phyloP scores from a whole-genome alignment of 1,139 yeast species.

The Hanseniaspora sp. region DNA sequence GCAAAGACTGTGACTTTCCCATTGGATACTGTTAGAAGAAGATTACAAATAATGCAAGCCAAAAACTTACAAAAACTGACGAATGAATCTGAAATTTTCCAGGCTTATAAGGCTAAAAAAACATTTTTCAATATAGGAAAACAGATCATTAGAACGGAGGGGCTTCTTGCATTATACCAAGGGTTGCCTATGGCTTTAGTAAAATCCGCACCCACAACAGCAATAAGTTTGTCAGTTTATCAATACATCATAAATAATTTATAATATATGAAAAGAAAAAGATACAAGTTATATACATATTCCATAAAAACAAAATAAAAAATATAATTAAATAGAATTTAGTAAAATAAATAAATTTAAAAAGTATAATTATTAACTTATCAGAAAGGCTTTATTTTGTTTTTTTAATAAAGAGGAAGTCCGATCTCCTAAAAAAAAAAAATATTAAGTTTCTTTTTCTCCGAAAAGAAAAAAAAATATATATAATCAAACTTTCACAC shows the following conservation, averaged over 20 bases:
- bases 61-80: slow-evolving; percentile 23
- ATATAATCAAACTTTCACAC: no score
- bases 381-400: no score
- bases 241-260: slow-evolving; percentile 34
- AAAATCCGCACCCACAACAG: slow-evolving; percentile 76
- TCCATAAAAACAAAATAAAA: neutral
- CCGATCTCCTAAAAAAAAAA: no score
- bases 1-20: slow-evolving; percentile 76
- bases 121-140: slow-evolving; percentile 28
- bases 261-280: neutral
- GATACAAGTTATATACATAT: neutral
- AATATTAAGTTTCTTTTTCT: no score
- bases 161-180: slow-evolving; percentile 55
- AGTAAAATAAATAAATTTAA: no score
- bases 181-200: slow-evolving; percentile 60
- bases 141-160: slow-evolving; percentile 44
- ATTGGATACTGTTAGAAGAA: slow-evolving; percentile 66
- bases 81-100: slow-evolving; percentile 22
- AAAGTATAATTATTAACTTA: no score
- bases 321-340: no score
- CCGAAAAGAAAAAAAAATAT: no score
- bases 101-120: slow-evolving; percentile 19
- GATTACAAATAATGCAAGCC: slow-evolving; percentile 56
- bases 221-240: slow-evolving; percentile 62
- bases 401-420: no score